Percentiles rank a stretch among this genome's conserved stretches.
Conservation (phyloP, 371 early-diverging fungal genomes). For the Actinomortierella wolfii region DNA sequence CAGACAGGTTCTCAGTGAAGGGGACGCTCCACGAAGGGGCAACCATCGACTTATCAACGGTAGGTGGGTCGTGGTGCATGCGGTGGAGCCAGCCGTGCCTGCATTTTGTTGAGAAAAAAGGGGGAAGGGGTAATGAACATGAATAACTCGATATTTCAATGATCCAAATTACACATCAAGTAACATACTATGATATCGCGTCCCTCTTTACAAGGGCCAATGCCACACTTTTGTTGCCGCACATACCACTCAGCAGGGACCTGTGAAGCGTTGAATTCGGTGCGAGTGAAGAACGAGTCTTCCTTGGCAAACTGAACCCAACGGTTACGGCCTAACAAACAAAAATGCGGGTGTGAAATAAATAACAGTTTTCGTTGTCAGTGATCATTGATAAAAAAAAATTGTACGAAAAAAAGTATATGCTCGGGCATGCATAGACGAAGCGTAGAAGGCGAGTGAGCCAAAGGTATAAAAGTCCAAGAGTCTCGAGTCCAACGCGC, state of each 20-base stretch:
- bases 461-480: background rate
- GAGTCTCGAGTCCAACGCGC: background rate
- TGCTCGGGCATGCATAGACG: background rate
- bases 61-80: slow-evolving; percentile 85
- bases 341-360: background rate
- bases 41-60: slow-evolving; percentile 47
- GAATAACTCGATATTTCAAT: too few species aligned
- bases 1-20: slow-evolving; percentile 45
- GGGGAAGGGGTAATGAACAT: background rate
- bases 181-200: too few species aligned
- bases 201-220: too few species aligned
- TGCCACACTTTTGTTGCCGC: too few species aligned
- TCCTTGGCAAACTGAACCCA: slow-evolving; percentile 85
- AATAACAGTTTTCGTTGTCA: too few species aligned
- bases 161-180: too few species aligned
- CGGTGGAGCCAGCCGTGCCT: slow-evolving; percentile 94
- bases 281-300: slow-evolving; percentile 46
- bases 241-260: slow-evolving; percentile 94
- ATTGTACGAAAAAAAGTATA: background rate
- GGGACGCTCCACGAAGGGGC: slow-evolving; percentile 47
- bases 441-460: too few species aligned
- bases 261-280: slow-evolving; percentile 76
- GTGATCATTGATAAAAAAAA: slow-evolving; percentile 3
- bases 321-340: slow-evolving; percentile 76
- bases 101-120: background rate